Conservation (phyloP, 306 rosid species). For the Vigna hirtella region DNA sequence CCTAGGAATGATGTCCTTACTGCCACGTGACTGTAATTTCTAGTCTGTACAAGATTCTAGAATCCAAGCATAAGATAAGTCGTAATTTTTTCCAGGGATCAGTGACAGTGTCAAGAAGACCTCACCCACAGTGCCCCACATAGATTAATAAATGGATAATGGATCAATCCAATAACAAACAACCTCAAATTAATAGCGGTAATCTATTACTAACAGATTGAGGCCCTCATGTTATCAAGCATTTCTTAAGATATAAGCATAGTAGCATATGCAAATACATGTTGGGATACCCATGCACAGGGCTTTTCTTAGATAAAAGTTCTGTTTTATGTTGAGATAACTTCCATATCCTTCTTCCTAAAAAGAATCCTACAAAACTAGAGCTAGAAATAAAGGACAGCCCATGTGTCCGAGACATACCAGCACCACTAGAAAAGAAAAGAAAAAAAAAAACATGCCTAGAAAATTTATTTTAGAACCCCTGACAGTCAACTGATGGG, state of each 20-base stretch:
- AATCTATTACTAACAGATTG: not conserved
- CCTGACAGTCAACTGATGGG: not conserved
- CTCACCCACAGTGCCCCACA: not conserved
- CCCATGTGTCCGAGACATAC: no score
- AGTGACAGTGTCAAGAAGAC: not conserved
- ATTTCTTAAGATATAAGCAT: not conserved
- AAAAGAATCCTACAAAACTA: no score
- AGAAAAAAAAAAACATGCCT: not conserved
- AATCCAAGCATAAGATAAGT: not conserved
- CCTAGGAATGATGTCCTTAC: not conserved
- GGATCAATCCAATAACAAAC: not conserved
- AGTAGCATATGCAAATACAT: constrained; percentile 11
- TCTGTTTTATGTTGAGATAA: no score
- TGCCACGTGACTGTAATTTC: not conserved
- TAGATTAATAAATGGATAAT: not conserved
- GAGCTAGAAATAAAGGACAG: no score
- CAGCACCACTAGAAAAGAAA: no score
- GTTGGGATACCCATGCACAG: not conserved
- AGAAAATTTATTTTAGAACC: not conserved
- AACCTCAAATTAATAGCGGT: not conserved
- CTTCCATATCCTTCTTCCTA: no score
- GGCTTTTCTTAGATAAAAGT: no score
- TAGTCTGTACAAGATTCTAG: not conserved
- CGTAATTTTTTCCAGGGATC: not conserved
- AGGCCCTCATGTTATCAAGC: not conserved